These are phyloP conservation scores for Ambrosiella cleistominuta DNA, from an alignment of 2,329 filamentous ascomycete genomes.

Conservation along the genomic window DNA sequence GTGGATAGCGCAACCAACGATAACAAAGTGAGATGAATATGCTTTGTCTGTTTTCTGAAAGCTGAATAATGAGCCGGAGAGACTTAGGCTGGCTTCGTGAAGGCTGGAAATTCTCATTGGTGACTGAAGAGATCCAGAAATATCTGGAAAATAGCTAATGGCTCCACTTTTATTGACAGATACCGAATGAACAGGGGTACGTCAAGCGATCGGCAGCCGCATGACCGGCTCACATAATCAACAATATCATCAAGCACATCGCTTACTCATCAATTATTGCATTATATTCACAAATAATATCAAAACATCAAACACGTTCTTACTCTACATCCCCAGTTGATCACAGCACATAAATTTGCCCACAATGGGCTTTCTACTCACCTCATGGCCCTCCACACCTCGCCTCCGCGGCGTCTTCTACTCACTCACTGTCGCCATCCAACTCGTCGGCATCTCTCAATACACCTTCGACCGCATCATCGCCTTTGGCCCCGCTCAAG, in stretches of 20 bases:
- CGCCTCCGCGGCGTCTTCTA: constrained; percentile 21
- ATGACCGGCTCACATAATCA: no score
- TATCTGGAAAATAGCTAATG: not conserved
- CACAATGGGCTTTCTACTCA: constrained; percentile 12
- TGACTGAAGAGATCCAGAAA: not conserved
- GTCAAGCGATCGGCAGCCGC: not conserved
- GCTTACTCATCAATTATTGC: no score
- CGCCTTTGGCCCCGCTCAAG: constrained; percentile 40
- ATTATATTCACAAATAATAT: no score
- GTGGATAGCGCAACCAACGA: no score
- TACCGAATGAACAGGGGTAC: not conserved
- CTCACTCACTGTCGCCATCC: constrained; percentile 25
- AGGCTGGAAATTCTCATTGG: not conserved
- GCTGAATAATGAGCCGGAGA: not conserved
- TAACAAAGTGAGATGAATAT: no score
- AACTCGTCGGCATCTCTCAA: constrained; percentile 31
- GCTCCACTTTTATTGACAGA: not conserved
- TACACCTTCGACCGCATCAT: constrained; percentile 43
- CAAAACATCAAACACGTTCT: no score
- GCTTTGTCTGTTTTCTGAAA: no score
- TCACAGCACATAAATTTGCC: not conserved
- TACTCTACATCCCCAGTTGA: no score
- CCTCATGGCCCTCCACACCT: constrained; percentile 5
- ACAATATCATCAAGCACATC: no score
- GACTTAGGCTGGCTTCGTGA: not conserved